A percentile compares a stretch with the other conserved stretches of the same genome.
These are phyloP conservation scores for Fusarium udum DNA, from an alignment of 2,329 filamentous ascomycete species.

Conservation along the genomic window DNA sequence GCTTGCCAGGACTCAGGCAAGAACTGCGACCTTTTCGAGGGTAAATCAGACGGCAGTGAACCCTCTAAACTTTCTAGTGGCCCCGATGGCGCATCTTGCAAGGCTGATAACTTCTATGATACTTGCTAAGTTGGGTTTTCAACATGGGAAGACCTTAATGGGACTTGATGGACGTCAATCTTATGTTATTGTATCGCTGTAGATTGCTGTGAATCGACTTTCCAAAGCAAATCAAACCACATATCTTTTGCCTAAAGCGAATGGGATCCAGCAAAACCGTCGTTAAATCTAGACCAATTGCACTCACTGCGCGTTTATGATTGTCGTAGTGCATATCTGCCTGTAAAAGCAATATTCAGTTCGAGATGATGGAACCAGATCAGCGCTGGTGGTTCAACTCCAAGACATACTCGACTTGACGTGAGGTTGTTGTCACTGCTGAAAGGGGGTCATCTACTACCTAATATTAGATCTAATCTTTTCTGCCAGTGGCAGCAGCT, in stretches of 20 bases:
- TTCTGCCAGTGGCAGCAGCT: background rate
- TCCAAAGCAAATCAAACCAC: background rate
- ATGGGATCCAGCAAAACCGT: background rate
- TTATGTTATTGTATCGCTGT: background rate
- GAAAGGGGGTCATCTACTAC: background rate
- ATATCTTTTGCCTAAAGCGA: background rate
- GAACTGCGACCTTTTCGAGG: slow-evolving; percentile 31
- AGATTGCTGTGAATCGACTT: background rate
- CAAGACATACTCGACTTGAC: background rate
- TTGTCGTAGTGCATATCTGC: background rate
- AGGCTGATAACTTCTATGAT: slow-evolving; percentile 17
- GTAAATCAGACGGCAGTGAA: slow-evolving; percentile 32
- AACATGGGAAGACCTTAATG: background rate
- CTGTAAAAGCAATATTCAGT: background rate
- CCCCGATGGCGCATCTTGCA: slow-evolving; percentile 33
- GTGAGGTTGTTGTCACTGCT: background rate
- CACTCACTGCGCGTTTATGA: background rate
- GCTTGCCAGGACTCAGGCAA: slow-evolving; percentile 35
- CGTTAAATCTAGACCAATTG: background rate
- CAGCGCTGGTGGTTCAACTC: background rate
- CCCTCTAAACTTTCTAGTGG: slow-evolving; percentile 32
- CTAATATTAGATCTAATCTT: background rate
- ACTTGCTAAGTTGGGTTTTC: slow-evolving; percentile 18
- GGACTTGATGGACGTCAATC: background rate
- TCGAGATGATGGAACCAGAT: background rate